Base-by-base conservation (phyloP, 768 basidiomycete species). In the Leccinellum albellum region DNA sequence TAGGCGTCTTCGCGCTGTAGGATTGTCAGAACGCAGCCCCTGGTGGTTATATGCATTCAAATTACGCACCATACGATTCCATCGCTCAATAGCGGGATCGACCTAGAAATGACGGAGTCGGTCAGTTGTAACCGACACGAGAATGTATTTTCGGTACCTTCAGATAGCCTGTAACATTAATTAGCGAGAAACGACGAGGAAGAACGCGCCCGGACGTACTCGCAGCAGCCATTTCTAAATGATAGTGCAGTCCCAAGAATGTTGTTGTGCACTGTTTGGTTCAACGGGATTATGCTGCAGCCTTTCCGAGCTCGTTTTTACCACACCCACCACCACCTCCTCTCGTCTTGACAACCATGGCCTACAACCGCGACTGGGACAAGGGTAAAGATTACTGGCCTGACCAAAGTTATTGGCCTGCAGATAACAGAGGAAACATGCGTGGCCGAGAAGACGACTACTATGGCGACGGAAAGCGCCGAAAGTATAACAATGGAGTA, bases 311-410 rank as follows among this genome's bases (percentile, higher is more conserved):
- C 48, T 66, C 51, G 44, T 50, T 70, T 46, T 46, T 49, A 63
- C 72, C 61, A n/a, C n/a, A n/a, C n/a, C n/a, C n/a, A 63, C 55
- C 37, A 37, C 37, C 61, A 68, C 57, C 55, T 51, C 59, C 62
- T 56, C 42, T 58, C 49, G 8, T 63, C 8, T 40, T 50, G 28
- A 54, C 63, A 23, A 53, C 56, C 21, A 89, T 90, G 88, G 79
- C 87, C 50, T 83, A 87, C 73, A 88, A 88, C 74, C 85, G 91
- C 61, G 89, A 92, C 78, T 92, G 91, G 91, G 89, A 91, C 75
- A 81, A 80, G 71, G 90, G 89, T 51, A 91, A 91, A 73, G 81
- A 84, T 47, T 37, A 53, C 51, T 85, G 83, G 83, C 65, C 73
- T 57, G 81, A 86, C 47, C 64, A 70, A 63, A 64, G 70, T 31